Percentiles rank a stretch among this genome's conserved stretches.
Conservation (phyloP, 1,284 basidiomycete genomes). For the Thecaphora thlaspeos region DNA sequence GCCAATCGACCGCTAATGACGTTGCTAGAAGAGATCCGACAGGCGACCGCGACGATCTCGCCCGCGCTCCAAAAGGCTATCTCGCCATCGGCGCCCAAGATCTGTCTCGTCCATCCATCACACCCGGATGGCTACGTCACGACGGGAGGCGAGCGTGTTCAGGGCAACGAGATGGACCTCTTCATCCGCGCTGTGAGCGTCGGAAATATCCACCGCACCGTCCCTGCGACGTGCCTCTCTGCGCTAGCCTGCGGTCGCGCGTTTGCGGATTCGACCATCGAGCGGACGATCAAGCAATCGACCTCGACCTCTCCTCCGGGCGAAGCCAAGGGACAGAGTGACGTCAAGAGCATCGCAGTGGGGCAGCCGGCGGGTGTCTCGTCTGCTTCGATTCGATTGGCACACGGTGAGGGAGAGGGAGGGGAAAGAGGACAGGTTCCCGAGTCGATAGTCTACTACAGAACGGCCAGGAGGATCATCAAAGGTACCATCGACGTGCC, state of each 20-base stretch:
- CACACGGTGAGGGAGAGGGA: not conserved
- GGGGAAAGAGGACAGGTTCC: constrained; percentile 3
- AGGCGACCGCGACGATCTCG: constrained; percentile 20
- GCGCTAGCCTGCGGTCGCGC: constrained; percentile 38
- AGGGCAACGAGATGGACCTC: constrained; percentile 29
- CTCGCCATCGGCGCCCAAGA: constrained; percentile 49
- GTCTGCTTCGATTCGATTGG: not conserved
- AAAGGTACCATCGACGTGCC: constrained; percentile 33
- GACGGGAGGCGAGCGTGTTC: constrained; percentile 27
- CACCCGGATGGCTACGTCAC: constrained; percentile 24
- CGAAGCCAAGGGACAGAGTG: not conserved
- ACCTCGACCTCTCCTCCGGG: not conserved
- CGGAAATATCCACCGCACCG: constrained; percentile 50
- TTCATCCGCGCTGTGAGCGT: constrained; percentile 47
- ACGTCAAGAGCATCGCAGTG: constrained; percentile 36
- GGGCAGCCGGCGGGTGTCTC: constrained; percentile 54
- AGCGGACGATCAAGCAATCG: constrained; percentile 8
- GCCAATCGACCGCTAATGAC: constrained; percentile 24
- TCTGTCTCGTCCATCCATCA: constrained; percentile 49
- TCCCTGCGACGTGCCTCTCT: constrained; percentile 49
- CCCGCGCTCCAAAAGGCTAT: constrained; percentile 19
- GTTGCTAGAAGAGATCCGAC: constrained; percentile 37
- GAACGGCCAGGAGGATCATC: constrained; percentile 50
- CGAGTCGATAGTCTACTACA: constrained; percentile 36
- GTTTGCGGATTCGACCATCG: constrained; percentile 29